phyloP scores from a whole-genome alignment of 2,329 filamentous ascomycete genomes.

The Hypoxylon sp. region DNA sequence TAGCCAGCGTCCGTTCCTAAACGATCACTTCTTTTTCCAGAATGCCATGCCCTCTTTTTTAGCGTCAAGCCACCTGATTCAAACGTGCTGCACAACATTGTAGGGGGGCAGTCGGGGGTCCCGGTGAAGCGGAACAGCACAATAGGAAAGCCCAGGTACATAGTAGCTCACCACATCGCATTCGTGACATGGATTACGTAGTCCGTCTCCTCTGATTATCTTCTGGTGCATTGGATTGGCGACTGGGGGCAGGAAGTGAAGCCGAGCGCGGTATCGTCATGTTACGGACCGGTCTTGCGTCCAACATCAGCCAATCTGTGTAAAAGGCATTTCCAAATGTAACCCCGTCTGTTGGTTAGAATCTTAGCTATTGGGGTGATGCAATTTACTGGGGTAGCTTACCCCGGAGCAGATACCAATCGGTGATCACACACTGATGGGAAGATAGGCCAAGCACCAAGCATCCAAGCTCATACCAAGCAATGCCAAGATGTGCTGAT shows the following conservation, averaged over 20 bases:
- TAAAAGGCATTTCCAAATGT: conserved; percentile 18
- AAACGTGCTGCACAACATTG: conserved; percentile 25
- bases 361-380: conserved; percentile 21
- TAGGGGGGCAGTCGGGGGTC: conserved; percentile 4
- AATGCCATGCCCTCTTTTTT: conserved; percentile 31
- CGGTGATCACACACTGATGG: conserved; percentile 22
- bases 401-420: conserved; percentile 37
- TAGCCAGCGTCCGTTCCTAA: conserved; percentile 24
- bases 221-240: neutral
- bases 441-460: conserved; percentile 14
- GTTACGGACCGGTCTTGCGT: conserved; percentile 1
- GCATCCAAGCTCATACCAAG: neutral
- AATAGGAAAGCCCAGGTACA: neutral
- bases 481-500: conserved; percentile 21
- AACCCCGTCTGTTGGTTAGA: conserved; percentile 28
- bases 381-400: conserved; percentile 35
- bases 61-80: conserved; percentile 37
- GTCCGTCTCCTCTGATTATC: neutral
- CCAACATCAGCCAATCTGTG: conserved; percentile 18
- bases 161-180: neutral
- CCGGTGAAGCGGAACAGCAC: conserved; percentile 31
- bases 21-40: conserved; percentile 36
- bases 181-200: conserved; percentile 11
- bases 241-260: conserved; percentile 3
- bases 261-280: neutral